phyloP scores from a whole-genome alignment of 2,329 filamentous ascomycete genomes.

The Beauveria asiatica region DNA sequence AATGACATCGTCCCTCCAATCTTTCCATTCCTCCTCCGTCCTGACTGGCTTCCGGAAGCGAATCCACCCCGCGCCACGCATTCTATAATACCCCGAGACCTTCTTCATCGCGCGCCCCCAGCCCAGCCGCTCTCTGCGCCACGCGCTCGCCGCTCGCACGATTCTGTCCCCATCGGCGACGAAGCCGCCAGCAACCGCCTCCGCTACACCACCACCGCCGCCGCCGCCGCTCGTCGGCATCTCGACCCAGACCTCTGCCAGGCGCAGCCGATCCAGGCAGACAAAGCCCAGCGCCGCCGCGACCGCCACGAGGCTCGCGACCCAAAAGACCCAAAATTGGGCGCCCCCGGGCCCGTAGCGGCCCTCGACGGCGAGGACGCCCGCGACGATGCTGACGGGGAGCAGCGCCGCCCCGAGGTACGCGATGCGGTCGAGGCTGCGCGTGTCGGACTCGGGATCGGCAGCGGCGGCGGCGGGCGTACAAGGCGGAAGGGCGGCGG shows the following conservation, averaged over 20 bases:
- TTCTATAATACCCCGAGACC: constrained; percentile 27
- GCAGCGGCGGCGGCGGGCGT: not conserved
- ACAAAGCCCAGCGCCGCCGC: constrained; percentile 32
- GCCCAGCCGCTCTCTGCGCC: constrained; percentile 35
- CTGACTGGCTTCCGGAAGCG: constrained; percentile 1
- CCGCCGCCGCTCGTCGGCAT: constrained; percentile 21
- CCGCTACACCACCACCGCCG: constrained; percentile 18
- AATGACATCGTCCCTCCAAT: not conserved
- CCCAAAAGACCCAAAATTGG: constrained; percentile 43
- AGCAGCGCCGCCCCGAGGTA: constrained; percentile 42
- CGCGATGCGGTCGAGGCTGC: constrained; percentile 37
- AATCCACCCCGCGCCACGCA: constrained; percentile 1
- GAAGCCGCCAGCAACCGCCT: not conserved
- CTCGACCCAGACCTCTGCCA: constrained; percentile 38
- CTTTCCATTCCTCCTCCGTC: not conserved
- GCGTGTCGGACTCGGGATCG: constrained; percentile 21
- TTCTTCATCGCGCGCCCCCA: constrained; percentile 38
- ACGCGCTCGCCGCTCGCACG: constrained; percentile 24
- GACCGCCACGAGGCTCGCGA: constrained; percentile 29
- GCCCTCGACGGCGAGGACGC: constrained; percentile 39
- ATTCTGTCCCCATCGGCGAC: constrained; percentile 12
- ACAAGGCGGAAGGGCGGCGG: not conserved
- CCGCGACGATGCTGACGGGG: constrained; percentile 38
- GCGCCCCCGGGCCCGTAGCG: constrained; percentile 32
- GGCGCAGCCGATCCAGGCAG: constrained; percentile 39